Evolutionary conservation across 2,329 filamentous ascomycete species (phyloP).

Genomic region (Nemania abortiva): DNA sequence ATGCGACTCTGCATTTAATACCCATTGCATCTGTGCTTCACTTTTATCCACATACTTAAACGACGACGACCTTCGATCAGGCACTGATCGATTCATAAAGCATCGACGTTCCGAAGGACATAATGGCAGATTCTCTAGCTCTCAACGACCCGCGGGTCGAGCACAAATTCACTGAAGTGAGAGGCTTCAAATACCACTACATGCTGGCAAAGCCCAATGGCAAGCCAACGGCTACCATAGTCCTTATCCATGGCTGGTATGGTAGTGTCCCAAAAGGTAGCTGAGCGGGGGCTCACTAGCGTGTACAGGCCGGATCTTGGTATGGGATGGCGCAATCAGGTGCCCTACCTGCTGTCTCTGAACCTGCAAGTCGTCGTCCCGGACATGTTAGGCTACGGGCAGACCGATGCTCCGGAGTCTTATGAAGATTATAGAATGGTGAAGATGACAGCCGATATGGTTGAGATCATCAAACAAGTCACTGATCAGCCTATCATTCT

Average conservation of each 20-base stretch:
- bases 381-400: conserved; percentile 88
- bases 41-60: too few relatives aligned
- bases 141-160: conserved; percentile 75
- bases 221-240: conserved; percentile 61
- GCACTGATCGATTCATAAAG: conserved; percentile 25
- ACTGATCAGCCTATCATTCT: conserved; percentile 74
- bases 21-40: neutral
- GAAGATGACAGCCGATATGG: conserved; percentile 79
- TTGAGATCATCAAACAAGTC: conserved; percentile 72
- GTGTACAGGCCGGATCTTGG: conserved; percentile 85
- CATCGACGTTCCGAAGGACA: conserved; percentile 11
- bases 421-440: conserved; percentile 76
- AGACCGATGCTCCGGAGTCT: conserved; percentile 75
- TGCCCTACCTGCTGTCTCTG: conserved; percentile 78
- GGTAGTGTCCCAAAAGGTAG: neutral
- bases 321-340: conserved; percentile 90
- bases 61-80: neutral
- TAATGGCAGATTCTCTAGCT: conserved; percentile 70
- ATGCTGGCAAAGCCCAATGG: conserved; percentile 65
- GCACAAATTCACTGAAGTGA: conserved; percentile 71
- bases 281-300: conserved; percentile 25
- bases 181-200: conserved; percentile 78
- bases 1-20: neutral
- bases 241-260: conserved; percentile 57
- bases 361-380: conserved; percentile 84